Evolutionary conservation across 2,329 filamentous ascomycete genomes (phyloP).

Genomic region (Elsinoe perseae): DNA sequence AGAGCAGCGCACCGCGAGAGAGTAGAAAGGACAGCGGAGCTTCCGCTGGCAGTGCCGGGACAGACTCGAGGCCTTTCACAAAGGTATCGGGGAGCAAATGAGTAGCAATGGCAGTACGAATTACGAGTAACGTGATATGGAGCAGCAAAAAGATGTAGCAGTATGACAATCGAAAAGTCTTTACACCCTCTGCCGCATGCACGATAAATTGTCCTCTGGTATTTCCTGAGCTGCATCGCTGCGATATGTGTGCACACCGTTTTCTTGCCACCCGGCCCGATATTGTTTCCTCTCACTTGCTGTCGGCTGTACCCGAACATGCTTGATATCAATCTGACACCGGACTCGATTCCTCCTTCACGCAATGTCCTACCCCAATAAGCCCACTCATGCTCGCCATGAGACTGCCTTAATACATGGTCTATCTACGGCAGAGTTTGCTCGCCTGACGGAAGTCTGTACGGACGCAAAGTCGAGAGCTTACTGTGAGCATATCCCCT

Average conservation of each 20-base stretch:
- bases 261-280: neutral
- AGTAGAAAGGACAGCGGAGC: slow-evolving; percentile 19
- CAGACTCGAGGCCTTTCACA: neutral
- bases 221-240: too few relatives aligned
- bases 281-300: slow-evolving; percentile 3
- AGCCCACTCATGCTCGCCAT: slow-evolving; percentile 30
- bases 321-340: neutral
- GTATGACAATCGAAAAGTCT: neutral
- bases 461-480: slow-evolving; percentile 66
- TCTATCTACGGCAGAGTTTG: slow-evolving; percentile 58
- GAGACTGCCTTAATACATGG: slow-evolving; percentile 40
- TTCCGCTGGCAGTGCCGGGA: neutral
- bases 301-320: slow-evolving; percentile 7
- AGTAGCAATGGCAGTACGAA: neutral
- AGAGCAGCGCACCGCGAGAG: slow-evolving; percentile 13
- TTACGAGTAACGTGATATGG: neutral
- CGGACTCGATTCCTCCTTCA: neutral
- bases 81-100: slow-evolving; percentile 5
- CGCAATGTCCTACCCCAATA: slow-evolving; percentile 23
- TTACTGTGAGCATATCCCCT: slow-evolving; percentile 57
- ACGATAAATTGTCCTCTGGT: too few relatives aligned
- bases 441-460: slow-evolving; percentile 54
- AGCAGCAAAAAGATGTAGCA: neutral
- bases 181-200: neutral
- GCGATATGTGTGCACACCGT: neutral